Evolutionary conservation across 139 green algal species (phyloP), one percentile per base, ranked within the genome.

Genomic region (Chlamydomonas incerta): DNA sequence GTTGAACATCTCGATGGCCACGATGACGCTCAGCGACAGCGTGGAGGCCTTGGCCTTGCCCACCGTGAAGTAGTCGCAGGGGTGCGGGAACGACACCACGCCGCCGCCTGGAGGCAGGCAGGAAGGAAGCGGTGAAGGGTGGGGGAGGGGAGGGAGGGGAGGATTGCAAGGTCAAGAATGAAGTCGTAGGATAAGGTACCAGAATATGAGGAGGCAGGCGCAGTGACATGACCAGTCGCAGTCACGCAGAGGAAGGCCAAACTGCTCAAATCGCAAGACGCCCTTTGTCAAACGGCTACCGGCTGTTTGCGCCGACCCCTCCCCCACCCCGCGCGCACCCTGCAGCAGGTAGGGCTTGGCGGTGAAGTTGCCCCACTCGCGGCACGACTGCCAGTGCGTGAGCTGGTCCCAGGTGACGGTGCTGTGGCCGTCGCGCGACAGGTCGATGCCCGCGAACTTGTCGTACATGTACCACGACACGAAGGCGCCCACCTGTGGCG

Each of bases 1-100:
- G 89, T 99, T 99, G 93, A 99, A 96, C 98, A 99, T 99, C 91
- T 99, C 98, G 85, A 99, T 99, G 5, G 94, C 94, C 31, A 99
- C 98, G 33, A 99, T 93, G 47, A 99, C 97, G 1, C 94, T 96
- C 47, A 99, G 93, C 11, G 95, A 98, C 75, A 99, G 91, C 6
- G 98, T 99, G 80, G 90, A 95, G 26, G 97, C 97, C 94, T 99
- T 99, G 72, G 91, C 90, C 90, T 97, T 98, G 79, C 96, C 95
- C 31, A 71, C 75, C 6, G 87, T 91, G 89, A 99, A 99, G 92
- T 99, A 99, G 63, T 99, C 97, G 87, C 97, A 99, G 18, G 96
- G 92, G 69, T 95, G 26, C 37, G 91, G 88, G 70, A 98, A 97
- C 10, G 57, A 85, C 5, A 98, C 85, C 0, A 67, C 91, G 35